A percentile compares a stretch with the other conserved stretches of the same genome.
Evolutionary conservation across 2,329 filamentous ascomycete genomes (phyloP).

Genomic region (Nannizziopsis arthrosporioides): DNA sequence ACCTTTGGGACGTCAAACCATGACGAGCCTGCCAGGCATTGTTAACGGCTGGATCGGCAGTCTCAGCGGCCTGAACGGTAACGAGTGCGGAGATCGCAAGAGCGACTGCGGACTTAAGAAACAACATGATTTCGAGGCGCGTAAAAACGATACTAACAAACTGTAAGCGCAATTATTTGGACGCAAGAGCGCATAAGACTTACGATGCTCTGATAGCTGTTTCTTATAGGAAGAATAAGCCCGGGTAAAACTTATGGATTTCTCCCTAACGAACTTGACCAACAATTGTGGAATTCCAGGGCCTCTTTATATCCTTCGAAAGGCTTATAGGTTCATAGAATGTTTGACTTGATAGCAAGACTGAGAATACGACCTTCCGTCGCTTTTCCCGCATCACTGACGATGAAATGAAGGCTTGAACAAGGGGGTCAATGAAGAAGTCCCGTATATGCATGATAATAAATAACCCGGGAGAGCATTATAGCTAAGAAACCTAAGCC

Average conservation of each 20-base stretch:
- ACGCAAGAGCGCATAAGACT: neutral
- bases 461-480: no score
- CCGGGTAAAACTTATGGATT: neutral
- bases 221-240: neutral
- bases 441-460: no score
- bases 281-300: neutral
- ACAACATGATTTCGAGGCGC: slow-evolving; percentile 1
- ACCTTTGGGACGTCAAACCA: slow-evolving; percentile 4
- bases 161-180: neutral
- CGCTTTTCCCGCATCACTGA: no score
- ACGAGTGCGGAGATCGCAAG: slow-evolving; percentile 7
- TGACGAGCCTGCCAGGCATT: slow-evolving; percentile 9
- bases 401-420: no score
- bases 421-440: no score
- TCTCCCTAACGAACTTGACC: neutral
- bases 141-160: neutral
- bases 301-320: neutral
- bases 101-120: slow-evolving; percentile 7
- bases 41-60: neutral
- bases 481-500: no score
- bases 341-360: no score
- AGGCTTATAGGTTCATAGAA: no score
- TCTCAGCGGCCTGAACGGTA: slow-evolving; percentile 3
- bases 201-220: neutral
- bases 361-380: no score